A percentile compares a stretch with the other conserved stretches of the same genome.
Conservation (phyloP, 2,329 filamentous ascomycete genomes). For the Ophiocordyceps unilateralis region DNA sequence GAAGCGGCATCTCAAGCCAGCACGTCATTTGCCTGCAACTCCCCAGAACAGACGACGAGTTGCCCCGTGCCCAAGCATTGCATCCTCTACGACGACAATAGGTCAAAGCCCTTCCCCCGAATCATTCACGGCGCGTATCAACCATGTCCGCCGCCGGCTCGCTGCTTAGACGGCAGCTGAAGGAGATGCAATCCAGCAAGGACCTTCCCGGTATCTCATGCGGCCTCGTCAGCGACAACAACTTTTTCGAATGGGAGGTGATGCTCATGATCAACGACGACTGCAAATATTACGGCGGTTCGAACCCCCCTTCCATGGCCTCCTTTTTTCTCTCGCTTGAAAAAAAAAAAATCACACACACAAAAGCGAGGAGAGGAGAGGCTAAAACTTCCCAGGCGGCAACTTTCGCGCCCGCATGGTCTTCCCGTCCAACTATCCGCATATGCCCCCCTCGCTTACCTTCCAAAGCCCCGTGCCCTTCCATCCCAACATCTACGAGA, state of each 20-base stretch:
- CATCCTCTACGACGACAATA: too few relatives aligned
- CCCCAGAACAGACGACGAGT: too few relatives aligned
- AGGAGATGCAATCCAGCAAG: constrained; percentile 82
- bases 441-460: constrained; percentile 72
- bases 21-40: too few relatives aligned
- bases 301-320: constrained; percentile 11
- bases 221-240: constrained; percentile 66
- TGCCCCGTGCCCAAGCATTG: too few relatives aligned
- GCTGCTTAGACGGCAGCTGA: constrained; percentile 71
- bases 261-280: constrained; percentile 98
- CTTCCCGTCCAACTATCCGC: constrained; percentile 77
- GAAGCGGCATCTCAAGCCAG: background rate
- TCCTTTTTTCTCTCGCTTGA: background rate
- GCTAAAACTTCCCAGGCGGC: constrained; percentile 40
- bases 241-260: constrained; percentile 95
- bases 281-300: constrained; percentile 84
- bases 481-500: constrained; percentile 86
- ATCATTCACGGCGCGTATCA: background rate
- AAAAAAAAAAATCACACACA: too few relatives aligned
- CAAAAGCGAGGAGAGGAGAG: background rate
- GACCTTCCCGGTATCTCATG: constrained; percentile 91
- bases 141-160: constrained; percentile 40
- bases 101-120: background rate
- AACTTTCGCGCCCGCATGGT: constrained; percentile 75
- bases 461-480: constrained; percentile 73